A percentile compares a stretch with the other conserved stretches of the same genome.
phyloP scores from a whole-genome alignment of 352 stramenopile genomes.

The Pythium dissimile region DNA sequence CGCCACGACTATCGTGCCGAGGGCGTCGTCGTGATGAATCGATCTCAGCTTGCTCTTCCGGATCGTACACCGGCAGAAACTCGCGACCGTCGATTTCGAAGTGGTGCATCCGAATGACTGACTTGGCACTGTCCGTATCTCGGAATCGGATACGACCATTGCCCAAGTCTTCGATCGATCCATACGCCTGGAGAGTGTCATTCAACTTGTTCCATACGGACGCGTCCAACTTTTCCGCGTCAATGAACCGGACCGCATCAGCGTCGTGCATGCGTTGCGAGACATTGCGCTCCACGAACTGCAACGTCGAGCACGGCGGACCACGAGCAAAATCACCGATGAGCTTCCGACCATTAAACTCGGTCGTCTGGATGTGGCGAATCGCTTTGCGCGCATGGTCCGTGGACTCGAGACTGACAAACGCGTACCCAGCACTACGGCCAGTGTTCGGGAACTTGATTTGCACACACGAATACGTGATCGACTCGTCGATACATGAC shows the following conservation, averaged over 20 bases:
- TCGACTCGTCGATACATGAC: constrained; percentile 37
- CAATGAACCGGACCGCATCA: constrained; percentile 38
- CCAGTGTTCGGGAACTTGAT: constrained; percentile 37
- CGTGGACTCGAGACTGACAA: constrained; percentile 57
- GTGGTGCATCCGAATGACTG: constrained; percentile 43
- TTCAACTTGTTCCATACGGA: constrained; percentile 49
- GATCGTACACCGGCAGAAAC: constrained; percentile 68
- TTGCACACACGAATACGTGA: constrained; percentile 46
- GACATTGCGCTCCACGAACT: constrained; percentile 55
- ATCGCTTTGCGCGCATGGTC: constrained; percentile 55
- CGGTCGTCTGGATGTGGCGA: constrained; percentile 18
- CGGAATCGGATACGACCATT: constrained; percentile 54
- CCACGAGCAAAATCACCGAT: constrained; percentile 71
- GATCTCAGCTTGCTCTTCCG: constrained; percentile 53
- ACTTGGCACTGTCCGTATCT: constrained; percentile 50
- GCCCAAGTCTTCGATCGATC: constrained; percentile 35
- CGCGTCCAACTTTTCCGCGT: constrained; percentile 39
- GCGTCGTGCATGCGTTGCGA: constrained; percentile 32
- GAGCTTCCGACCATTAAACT: constrained; percentile 28
- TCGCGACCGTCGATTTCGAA: constrained; percentile 44
- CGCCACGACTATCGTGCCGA: constrained; percentile 11
- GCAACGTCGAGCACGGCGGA: constrained; percentile 52
- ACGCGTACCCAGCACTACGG: constrained; percentile 46
- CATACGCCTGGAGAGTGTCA: constrained; percentile 42
- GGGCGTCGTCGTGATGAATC: constrained; percentile 32